Conservation (phyloP, 495 filamentous ascomycete species). For the Jackrogersella minutella region DNA sequence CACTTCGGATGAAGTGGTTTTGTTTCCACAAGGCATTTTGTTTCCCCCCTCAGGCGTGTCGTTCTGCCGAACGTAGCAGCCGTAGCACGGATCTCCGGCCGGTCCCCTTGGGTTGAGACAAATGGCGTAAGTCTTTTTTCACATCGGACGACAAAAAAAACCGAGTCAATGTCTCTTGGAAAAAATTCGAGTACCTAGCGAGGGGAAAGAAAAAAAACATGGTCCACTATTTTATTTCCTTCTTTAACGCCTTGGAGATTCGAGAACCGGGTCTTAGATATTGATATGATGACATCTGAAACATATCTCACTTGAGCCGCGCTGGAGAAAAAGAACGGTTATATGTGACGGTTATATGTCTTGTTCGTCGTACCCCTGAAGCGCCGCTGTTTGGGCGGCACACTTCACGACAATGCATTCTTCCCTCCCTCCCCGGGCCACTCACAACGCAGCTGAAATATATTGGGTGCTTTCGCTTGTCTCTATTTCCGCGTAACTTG, state of each 20-base stretch:
- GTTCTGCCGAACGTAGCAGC: constrained; percentile 17
- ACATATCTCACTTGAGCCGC: constrained; percentile 44
- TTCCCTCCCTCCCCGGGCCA: constrained; percentile 10
- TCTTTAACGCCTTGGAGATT: constrained; percentile 4
- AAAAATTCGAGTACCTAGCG: constrained; percentile 1
- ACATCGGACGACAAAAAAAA: constrained; percentile 38
- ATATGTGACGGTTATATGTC: constrained; percentile 43
- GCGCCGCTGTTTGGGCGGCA: constrained; percentile 7
- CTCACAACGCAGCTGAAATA: constrained; percentile 7
- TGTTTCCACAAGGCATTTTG: constrained; percentile 11
- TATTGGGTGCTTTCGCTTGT: constrained; percentile 23
- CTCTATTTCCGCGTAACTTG: neutral
- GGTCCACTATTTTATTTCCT: constrained; percentile 1
- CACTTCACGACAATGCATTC: constrained; percentile 19
- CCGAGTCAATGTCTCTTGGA: constrained; percentile 31
- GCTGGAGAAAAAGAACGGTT: constrained; percentile 41
- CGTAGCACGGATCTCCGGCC: constrained; percentile 40
- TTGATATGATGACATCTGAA: constrained; percentile 39
- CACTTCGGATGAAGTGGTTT: constrained; percentile 35
- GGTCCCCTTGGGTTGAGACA: constrained; percentile 30
- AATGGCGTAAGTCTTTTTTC: constrained; percentile 34
- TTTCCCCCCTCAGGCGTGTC: neutral
- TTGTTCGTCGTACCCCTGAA: constrained; percentile 27
- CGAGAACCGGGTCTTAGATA: constrained; percentile 27
- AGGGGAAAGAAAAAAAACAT: neutral